Evolutionary conservation across 148 eudicot genomes (phyloP), one percentile per base, ranked within the genome.

Genomic region (Rhododendron vialii): DNA sequence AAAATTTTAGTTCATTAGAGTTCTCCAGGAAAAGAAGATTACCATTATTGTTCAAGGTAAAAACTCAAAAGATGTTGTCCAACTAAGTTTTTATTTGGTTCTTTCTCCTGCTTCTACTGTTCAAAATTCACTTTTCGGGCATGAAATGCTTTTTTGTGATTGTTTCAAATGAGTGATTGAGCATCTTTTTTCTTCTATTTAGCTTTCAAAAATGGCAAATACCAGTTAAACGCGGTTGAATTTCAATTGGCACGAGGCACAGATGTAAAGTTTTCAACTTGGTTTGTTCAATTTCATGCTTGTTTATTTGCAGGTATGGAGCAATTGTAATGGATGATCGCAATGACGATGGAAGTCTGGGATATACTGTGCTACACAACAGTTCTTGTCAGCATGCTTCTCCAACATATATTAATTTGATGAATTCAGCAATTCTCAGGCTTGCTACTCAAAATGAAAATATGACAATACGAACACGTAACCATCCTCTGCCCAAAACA

Each of bases 331-430:
- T 97, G 99, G 98, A 97, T 85, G 83, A 91, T 86, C 96, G 86
- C 82, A 84, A 89, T 86, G 93, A 86, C 35, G 93, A 93, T 88
- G 98, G 96, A 82, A 93, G 95, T 88, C 88, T 97, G 78, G 96
- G 99, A 55, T 97, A 94, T 89, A 94, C 98, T 43, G 88, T 97
- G 86, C 91, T 97, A 43, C 98, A 97, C 91, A 97, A 97, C 86
- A 95, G 98, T 92, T 88, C 99, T 84, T 97, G 98, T 88, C 99
- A 97, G 92, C 99, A 97, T 90, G 92, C 96, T 90, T 96, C 95
- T 75, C 98, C 99, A 53, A 97, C 98, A 74, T 97, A 83, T 86
- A 95, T 97, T 63, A 97, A 95, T 84, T 85, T 95, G 89, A 93
- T 97, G 89, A 95, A 93, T 88, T 92, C 98, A 84, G 99, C 99